Evolutionary conservation across 163 green algal species (phyloP), one percentile per base, ranked within the genome.

Genomic region (Scenedesmus sp.): DNA sequence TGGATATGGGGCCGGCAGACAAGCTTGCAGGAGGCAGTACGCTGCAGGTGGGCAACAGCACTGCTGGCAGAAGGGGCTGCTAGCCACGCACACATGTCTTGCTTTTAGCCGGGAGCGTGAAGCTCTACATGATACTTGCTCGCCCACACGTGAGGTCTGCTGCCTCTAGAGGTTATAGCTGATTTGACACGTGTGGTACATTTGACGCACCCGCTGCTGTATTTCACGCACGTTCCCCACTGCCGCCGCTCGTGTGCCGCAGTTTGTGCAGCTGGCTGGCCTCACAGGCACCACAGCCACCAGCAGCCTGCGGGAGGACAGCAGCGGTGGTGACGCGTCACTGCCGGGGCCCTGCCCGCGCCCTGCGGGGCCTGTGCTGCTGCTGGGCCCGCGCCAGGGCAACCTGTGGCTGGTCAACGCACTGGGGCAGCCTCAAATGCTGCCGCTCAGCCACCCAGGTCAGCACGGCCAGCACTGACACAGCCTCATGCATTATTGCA

Each of bases 331-430:
- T 0, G 93, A 94, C 18, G 93, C 93, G 0, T 90, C 95, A 30
- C 92, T 97, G 89, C 96, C 96, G 5, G 85, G 93, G 3, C 87
- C 94, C 0, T 30, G 87, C 37, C 68, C 92, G 61, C 91, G 96
- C 42, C 95, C 94, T 18, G 81, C 91, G 0, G 96, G 96, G 2
- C 94, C 94, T 12, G 72, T 98, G 20, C 86, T 68, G 26, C 84
- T 96, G 86, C 86, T 95, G n/a, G 95, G 95, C 0, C 89, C 95
- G 3, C 86, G 94, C 0, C 94, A 95, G 78, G 95, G 94, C 59
- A 89, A 72, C n/a, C 89, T 97, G 87, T 97, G 95, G 95, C 83
- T 96, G 92, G 88, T 96, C 33, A 94, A 96, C 68, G 43, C 86
- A 6, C 76, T 96, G 73, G 95, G 93, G 13, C 94, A 97, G 89